A percentile compares a stretch with the other conserved stretches of the same genome.
phyloP scores from a whole-genome alignment of 371 early-diverging fungal species.

The Mucor mucedo region DNA sequence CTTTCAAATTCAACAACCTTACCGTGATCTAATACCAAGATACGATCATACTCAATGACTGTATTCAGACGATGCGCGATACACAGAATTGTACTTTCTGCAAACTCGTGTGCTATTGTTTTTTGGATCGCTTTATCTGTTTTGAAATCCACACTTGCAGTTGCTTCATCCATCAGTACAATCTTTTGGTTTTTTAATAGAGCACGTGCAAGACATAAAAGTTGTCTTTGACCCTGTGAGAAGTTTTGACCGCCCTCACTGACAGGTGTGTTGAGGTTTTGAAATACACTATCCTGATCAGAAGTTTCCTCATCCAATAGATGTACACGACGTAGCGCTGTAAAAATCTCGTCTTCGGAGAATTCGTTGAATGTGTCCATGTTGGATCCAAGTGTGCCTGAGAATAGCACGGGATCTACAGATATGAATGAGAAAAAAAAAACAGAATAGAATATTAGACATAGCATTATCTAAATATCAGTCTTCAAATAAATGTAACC shows the following conservation, averaged over 20 bases:
- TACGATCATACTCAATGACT: conserved; percentile 58
- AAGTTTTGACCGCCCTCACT: conserved; percentile 77
- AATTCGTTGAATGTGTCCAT: conserved; percentile 70
- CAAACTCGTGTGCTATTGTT: conserved; percentile 63
- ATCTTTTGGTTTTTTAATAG: conserved; percentile 60
- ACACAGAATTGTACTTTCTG: conserved; percentile 63
- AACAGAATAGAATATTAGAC: background rate
- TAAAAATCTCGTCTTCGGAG: conserved; percentile 69
- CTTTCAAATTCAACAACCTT: conserved; percentile 44
- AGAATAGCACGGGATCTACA: conserved; percentile 70
- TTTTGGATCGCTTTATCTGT: conserved; percentile 69
- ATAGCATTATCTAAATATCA: background rate
- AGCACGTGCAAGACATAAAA: conserved; percentile 83
- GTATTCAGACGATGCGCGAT: conserved; percentile 75
- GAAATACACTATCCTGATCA: conserved; percentile 14
- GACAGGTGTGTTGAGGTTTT: conserved; percentile 43
- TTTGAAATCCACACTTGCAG: conserved; percentile 69
- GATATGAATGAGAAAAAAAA: background rate
- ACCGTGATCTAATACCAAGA: conserved; percentile 51
- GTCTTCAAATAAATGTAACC: conserved; percentile 1
- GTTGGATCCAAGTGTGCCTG: conserved; percentile 68
- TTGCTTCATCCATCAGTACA: conserved; percentile 64
- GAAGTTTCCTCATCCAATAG: conserved; percentile 30
- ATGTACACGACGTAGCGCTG: conserved; percentile 61
- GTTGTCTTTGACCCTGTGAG: conserved; percentile 84